A percentile compares a stretch with the other conserved stretches of the same genome.
phyloP scores from a whole-genome alignment of 805 yeast species.

The Monosporozyma yasuniensis region DNA sequence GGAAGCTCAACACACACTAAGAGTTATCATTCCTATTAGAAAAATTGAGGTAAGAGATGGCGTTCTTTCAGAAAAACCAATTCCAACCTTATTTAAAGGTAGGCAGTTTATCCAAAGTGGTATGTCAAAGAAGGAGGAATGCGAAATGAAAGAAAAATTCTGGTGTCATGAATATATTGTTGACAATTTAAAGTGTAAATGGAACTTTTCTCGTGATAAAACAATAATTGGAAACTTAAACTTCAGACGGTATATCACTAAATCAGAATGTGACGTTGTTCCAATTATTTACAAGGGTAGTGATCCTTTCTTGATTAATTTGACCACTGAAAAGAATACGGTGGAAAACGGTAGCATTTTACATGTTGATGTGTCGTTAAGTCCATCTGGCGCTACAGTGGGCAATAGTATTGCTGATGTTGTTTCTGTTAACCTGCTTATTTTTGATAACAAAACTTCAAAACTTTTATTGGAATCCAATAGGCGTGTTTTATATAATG shows the following conservation, averaged over 20 bases:
- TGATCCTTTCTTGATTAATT: constrained; percentile 12
- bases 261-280: constrained; percentile 19
- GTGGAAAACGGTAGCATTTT: constrained; percentile 12
- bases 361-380: constrained; percentile 8
- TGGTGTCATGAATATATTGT: constrained; percentile 74
- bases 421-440: constrained; percentile 9
- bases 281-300: constrained; percentile 17
- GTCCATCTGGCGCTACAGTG: constrained; percentile 3
- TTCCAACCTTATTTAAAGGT: constrained; percentile 58
- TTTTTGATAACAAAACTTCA: constrained; percentile 21
- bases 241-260: constrained; percentile 22
- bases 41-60: constrained; percentile 37
- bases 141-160: constrained; percentile 51
- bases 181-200: constrained; percentile 49
- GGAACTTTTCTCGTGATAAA: constrained; percentile 36
- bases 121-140: constrained; percentile 47
- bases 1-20: constrained; percentile 38
- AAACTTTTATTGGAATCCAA: constrained; percentile 32
- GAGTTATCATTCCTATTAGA: constrained; percentile 65
- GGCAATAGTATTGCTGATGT: background rate
- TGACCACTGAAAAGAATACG: constrained; percentile 6
- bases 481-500: constrained; percentile 59
- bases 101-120: constrained; percentile 55
- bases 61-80: constrained; percentile 32
- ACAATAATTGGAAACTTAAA: constrained; percentile 16